Percentiles rank a stretch among this genome's conserved stretches.
phyloP scores from a whole-genome alignment of 208 protist species.

The Porcisia deanei region DNA sequence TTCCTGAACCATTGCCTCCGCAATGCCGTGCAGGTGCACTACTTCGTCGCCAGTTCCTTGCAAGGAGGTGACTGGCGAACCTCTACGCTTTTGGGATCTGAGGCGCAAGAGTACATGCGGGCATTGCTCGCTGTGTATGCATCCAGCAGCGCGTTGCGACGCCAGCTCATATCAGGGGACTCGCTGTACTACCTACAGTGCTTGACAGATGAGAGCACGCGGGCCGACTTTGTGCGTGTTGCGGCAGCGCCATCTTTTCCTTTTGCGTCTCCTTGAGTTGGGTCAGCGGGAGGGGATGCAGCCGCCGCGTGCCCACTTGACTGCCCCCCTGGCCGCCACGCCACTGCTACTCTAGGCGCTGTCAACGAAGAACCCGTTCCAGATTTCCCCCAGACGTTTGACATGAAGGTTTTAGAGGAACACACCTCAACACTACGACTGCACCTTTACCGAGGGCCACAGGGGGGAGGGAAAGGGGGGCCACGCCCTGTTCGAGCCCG shows the following conservation, averaged over 20 bases:
- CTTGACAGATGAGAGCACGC: slow-evolving; percentile 53
- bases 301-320: background rate
- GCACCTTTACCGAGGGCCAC: background rate
- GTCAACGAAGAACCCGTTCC: background rate
- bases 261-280: slow-evolving; percentile 18
- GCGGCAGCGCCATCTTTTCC: slow-evolving; percentile 59
- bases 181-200: slow-evolving; percentile 73
- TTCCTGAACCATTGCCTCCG: slow-evolving; percentile 69
- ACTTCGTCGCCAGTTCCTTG: slow-evolving; percentile 59
- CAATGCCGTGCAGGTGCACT: slow-evolving; percentile 56
- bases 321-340: background rate
- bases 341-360: background rate
- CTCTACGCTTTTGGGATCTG: slow-evolving; percentile 47
- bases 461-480: background rate
- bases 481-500: background rate
- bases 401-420: too few species aligned
- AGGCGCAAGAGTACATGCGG: slow-evolving; percentile 60
- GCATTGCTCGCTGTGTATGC: slow-evolving; percentile 52
- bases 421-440: background rate
- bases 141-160: slow-evolving; percentile 38
- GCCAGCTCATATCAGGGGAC: slow-evolving; percentile 36
- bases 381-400: background rate
- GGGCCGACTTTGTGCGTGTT: slow-evolving; percentile 62
- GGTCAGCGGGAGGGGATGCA: background rate
- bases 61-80: slow-evolving; percentile 3